phyloP scores from a whole-genome alignment of 176 grass and related monocot genomes.

The Oryza meridionalis region DNA sequence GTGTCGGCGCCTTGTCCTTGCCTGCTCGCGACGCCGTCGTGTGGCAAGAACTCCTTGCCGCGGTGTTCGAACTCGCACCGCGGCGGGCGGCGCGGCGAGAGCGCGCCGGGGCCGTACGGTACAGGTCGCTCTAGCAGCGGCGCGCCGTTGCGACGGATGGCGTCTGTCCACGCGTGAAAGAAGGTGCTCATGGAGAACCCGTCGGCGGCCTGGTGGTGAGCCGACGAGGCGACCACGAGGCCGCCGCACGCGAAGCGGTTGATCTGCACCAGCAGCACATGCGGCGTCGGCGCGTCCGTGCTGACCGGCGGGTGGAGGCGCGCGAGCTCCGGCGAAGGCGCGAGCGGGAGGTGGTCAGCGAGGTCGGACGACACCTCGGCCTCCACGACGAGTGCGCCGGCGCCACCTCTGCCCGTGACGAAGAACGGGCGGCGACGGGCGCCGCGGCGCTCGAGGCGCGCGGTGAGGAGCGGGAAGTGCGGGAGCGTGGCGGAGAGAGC shows the following conservation, averaged over 20 bases:
- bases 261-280: constrained; percentile 53
- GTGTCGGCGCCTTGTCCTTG: neutral
- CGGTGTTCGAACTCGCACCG: constrained; percentile 54
- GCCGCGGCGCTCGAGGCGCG: neutral
- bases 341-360: constrained; percentile 47
- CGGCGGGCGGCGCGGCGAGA: constrained; percentile 44
- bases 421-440: neutral
- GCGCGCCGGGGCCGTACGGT: constrained; percentile 30
- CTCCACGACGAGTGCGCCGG: constrained; percentile 52
- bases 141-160: constrained; percentile 11
- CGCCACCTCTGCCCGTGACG: constrained; percentile 6
- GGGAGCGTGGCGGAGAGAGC: constrained; percentile 38
- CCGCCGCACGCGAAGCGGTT: constrained; percentile 62
- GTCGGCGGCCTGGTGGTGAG: constrained; percentile 57
- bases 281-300: neutral
- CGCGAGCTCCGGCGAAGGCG: constrained; percentile 23
- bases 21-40: neutral
- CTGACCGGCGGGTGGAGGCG: constrained; percentile 23
- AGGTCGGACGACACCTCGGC: constrained; percentile 33
- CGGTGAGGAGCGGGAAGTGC: constrained; percentile 52
- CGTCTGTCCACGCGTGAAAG: constrained; percentile 42
- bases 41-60: constrained; percentile 47
- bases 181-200: constrained; percentile 55
- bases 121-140: neutral
- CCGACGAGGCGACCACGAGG: constrained; percentile 41